phyloP scores from a whole-genome alignment of 352 stramenopile species.

The Albugo candida region DNA sequence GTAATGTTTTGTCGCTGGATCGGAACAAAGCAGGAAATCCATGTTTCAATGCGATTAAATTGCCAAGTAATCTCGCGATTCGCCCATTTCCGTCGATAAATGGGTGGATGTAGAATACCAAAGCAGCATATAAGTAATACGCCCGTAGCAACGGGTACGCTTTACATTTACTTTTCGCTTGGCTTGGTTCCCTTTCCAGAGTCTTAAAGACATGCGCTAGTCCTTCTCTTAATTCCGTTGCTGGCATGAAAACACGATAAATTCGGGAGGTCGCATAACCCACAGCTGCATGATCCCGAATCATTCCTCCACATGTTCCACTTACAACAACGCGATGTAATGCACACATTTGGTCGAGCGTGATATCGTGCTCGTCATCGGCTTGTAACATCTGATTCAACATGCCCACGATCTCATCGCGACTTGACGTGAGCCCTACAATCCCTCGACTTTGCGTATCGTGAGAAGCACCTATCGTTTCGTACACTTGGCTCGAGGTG shows the following conservation, averaged over 20 bases:
- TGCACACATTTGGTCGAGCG: no score
- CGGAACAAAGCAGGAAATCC: constrained; percentile 38
- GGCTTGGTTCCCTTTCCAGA: constrained; percentile 11
- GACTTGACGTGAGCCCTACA: no score
- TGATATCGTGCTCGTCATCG: no score
- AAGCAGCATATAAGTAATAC: constrained; percentile 58
- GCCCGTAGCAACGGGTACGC: constrained; percentile 36
- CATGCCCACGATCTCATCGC: no score
- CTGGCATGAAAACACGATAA: constrained; percentile 60
- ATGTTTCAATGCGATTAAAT: constrained; percentile 53
- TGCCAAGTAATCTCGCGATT: constrained; percentile 46
- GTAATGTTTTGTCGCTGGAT: constrained; percentile 63
- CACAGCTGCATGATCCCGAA: constrained; percentile 36
- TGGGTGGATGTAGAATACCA: constrained; percentile 74
- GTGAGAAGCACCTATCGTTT: constrained; percentile 42
- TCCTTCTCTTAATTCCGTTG: constrained; percentile 28
- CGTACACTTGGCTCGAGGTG: constrained; percentile 52
- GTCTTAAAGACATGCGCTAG: constrained; percentile 20
- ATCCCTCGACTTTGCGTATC: not conserved
- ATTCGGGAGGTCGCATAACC: constrained; percentile 59
- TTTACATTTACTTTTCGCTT: constrained; percentile 19
- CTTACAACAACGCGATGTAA: no score
- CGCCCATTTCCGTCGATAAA: constrained; percentile 72
- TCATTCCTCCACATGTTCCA: constrained; percentile 19
- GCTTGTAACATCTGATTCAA: no score